Conservation (phyloP, 2,329 filamentous ascomycete genomes). For the Penicillium decumbens region DNA sequence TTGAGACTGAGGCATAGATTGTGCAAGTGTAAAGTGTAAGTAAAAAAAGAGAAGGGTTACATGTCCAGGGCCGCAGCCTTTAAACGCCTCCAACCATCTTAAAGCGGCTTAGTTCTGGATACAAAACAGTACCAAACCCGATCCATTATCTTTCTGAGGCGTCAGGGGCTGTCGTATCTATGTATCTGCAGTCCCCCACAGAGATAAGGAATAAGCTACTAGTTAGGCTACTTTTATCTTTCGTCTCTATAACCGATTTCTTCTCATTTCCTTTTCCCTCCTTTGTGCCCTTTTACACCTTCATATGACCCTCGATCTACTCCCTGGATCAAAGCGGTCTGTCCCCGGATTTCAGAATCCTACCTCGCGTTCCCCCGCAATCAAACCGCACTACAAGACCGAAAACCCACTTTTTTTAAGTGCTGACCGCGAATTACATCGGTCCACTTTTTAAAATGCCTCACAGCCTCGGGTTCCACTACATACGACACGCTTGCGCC, state of each 20-base stretch:
- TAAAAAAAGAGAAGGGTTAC: not conserved
- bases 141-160: not conserved
- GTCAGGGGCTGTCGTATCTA: not conserved
- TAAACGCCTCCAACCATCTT: too few relatives aligned
- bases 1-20: too few relatives aligned
- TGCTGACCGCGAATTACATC: slow-evolving; percentile 8
- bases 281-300: too few relatives aligned
- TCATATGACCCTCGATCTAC: not conserved
- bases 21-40: too few relatives aligned
- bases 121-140: not conserved
- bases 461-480: slow-evolving; percentile 2
- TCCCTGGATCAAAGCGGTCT: not conserved
- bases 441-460: slow-evolving; percentile 6
- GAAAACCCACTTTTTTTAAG: slow-evolving; percentile 12
- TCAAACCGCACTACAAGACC: slow-evolving; percentile 1
- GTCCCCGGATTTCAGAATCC: slow-evolving; percentile 8
- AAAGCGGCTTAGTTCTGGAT: too few relatives aligned
- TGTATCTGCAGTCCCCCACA: too few relatives aligned
- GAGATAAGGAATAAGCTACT: too few relatives aligned
- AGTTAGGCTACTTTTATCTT: too few relatives aligned
- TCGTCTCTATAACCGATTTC: not conserved
- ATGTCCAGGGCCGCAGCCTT: not conserved
- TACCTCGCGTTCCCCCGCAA: slow-evolving; percentile 8
- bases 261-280: too few relatives aligned
- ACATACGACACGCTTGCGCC: not conserved